Conservation (phyloP, 1,139 yeast genomes). For the Geotrichum histeridarum region DNA sequence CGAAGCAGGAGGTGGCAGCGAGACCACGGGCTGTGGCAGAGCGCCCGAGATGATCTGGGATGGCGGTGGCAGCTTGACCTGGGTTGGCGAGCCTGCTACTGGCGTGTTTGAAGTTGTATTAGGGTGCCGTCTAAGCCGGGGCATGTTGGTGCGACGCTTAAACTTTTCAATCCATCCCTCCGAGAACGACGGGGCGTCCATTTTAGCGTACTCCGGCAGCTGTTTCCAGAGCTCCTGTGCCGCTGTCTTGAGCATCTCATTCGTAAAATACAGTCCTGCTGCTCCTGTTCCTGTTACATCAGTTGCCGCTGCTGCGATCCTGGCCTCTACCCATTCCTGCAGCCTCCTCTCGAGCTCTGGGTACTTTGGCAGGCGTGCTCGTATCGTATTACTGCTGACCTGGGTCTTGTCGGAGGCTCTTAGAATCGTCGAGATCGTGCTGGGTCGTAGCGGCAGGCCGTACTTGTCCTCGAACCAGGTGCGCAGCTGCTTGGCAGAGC, state of each 20-base stretch:
- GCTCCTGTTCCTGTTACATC: neutral
- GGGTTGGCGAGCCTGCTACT: neutral
- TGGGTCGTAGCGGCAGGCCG: constrained; percentile 7
- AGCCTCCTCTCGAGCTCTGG: constrained; percentile 9
- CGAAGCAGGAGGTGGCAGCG: neutral
- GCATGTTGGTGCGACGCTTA: constrained; percentile 14
- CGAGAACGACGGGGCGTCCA: constrained; percentile 8
- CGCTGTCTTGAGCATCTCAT: constrained; percentile 11
- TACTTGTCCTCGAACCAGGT: constrained; percentile 11
- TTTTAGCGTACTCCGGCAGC: neutral
- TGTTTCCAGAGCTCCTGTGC: constrained; percentile 10
- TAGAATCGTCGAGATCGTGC: constrained; percentile 14
- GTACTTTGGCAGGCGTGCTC: constrained; percentile 14
- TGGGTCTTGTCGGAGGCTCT: constrained; percentile 11
- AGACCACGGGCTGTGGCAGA: neutral
- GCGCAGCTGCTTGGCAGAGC: constrained; percentile 12
- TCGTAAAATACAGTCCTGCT: constrained; percentile 4
- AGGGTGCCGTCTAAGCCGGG: neutral
- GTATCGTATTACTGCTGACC: constrained; percentile 9
- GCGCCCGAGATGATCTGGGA: neutral
- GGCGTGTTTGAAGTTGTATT: neutral
- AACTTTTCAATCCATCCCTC: constrained; percentile 18
- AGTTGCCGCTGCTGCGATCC: neutral
- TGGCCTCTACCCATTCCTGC: constrained; percentile 6
- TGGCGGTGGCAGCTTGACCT: neutral